Percentiles rank a stretch among this genome's conserved stretches.
Evolutionary conservation across 768 basidiomycete species (phyloP).

Genomic region (Epithele typhae): DNA sequence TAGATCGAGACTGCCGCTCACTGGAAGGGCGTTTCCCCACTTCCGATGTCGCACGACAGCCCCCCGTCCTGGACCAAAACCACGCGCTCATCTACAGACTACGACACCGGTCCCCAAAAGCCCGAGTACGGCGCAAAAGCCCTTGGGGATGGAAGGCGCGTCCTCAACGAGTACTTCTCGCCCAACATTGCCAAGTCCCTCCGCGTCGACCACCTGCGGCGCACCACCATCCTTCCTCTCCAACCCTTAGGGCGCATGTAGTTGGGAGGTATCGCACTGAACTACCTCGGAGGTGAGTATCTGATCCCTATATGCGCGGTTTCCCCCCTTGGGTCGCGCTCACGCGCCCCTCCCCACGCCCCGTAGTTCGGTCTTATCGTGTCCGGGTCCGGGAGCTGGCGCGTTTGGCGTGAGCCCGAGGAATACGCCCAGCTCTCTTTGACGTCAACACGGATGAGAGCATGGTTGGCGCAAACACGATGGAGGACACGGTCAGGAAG

Average conservation of each 20-base stretch:
- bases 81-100: constrained; percentile 65
- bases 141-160: constrained; percentile 73
- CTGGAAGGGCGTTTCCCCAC: constrained; percentile 76
- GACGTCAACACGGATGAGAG: constrained; percentile 93
- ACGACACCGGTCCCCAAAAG: constrained; percentile 50
- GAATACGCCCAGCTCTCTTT: constrained; percentile 85
- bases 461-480: constrained; percentile 66
- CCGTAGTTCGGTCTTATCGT: constrained; percentile 81
- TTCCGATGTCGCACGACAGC: constrained; percentile 67
- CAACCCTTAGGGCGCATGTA: constrained; percentile 87
- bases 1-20: constrained; percentile 67
- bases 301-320: no score
- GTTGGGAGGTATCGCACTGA: constrained; percentile 90
- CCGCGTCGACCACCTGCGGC: constrained; percentile 94
- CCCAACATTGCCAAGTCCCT: constrained; percentile 98
- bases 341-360: background rate
- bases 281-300: constrained; percentile 83
- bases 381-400: constrained; percentile 91
- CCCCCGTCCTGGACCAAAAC: constrained; percentile 67
- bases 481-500: constrained; percentile 64
- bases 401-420: constrained; percentile 83
- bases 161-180: constrained; percentile 89
- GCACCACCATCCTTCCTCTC: constrained; percentile 94
- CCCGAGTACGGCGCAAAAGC: constrained; percentile 83
- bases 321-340: background rate